Evolutionary conservation across 495 filamentous ascomycete species (phyloP), one percentile per base, ranked within the genome.

Genomic region (Aspergillus ostianus): DNA sequence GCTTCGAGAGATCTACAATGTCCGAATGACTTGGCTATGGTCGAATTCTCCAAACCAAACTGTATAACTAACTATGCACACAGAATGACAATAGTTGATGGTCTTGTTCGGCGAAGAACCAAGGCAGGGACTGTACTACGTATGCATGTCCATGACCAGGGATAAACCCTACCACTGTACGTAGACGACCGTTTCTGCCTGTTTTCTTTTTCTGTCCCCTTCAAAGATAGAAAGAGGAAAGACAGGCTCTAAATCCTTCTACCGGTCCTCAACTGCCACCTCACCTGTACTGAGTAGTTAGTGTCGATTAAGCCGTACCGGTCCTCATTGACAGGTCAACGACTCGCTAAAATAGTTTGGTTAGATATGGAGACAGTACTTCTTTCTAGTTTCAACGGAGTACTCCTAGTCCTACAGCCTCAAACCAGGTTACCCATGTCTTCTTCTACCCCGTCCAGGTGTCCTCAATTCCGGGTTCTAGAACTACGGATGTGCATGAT

Each of bases 281-380:
- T 41, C 36, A 41, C 13, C 36, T 41, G 23, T 26, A 26, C 23
- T n/a, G n/a, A 26, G 23, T 26, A 41, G 36, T 41, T 41, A 13
- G 36, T 41, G 3, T 17, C 12, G 13, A 13, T 41, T 41, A 41
- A 41, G 36, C 50, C 26, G 9, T 27, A 49, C 18, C 21, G 47
- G 21, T n/a, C 2, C 50, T 9, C 26, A 20, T 51, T 57, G 55
- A 57, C 55, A 57, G 55, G 55, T 57, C 55, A 51, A 51, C 47
- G 55, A 36, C 45, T 51, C 30, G 21, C 30, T 27, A 26, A 27
- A 18, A 30, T 18, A 13, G 26, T 5, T 13, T 9, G 45, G 44
- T 50, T 23, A 57, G 55, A 17, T 15, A 49, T 52, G 23, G 36
- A 41, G 36, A 41, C 36, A 6, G 23, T 26, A 26, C 23, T 26